phyloP scores from a whole-genome alignment of 2,329 filamentous ascomycete genomes.

The Calonectria fujianensis region DNA sequence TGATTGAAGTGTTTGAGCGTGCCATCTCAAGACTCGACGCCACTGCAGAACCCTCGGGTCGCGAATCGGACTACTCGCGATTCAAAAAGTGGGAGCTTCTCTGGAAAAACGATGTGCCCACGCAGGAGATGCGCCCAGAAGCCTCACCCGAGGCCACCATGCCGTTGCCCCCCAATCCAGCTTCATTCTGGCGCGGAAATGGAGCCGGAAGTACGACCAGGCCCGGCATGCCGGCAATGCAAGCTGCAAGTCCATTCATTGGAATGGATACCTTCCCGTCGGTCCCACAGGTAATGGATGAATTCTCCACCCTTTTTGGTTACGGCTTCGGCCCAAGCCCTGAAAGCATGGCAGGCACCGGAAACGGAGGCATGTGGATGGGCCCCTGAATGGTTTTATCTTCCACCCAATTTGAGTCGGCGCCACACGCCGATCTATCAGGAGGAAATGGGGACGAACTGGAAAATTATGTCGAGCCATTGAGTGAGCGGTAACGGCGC shows the following conservation, averaged over 20 bases:
- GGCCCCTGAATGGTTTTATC: constrained; percentile 48
- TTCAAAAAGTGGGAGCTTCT: constrained; percentile 72
- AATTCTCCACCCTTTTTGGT: constrained; percentile 60
- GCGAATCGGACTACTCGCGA: constrained; percentile 70
- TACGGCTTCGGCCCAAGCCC: constrained; percentile 58
- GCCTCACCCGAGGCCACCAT: constrained; percentile 50
- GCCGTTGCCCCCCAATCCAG: constrained; percentile 49
- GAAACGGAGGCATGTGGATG: constrained; percentile 55
- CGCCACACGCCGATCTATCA: constrained; percentile 25
- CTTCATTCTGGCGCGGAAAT: constrained; percentile 51
- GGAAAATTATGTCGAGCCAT: constrained; percentile 12
- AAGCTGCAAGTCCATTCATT: constrained; percentile 60
- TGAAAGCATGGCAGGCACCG: constrained; percentile 53
- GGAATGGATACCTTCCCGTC: constrained; percentile 62
- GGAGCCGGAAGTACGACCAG: constrained; percentile 48
- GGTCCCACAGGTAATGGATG: constrained; percentile 62
- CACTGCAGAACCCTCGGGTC: constrained; percentile 60
- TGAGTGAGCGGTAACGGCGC: neutral
- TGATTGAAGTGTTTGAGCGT: constrained; percentile 71
- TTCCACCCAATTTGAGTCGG: constrained; percentile 26
- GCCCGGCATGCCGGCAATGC: constrained; percentile 52
- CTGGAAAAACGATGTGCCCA: constrained; percentile 63
- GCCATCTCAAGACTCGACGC: constrained; percentile 67
- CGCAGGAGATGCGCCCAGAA: constrained; percentile 54
- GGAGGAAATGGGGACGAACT: constrained; percentile 27